Base-by-base conservation (phyloP, 1,284 basidiomycete genomes). In the Agaricales sp. region DNA sequence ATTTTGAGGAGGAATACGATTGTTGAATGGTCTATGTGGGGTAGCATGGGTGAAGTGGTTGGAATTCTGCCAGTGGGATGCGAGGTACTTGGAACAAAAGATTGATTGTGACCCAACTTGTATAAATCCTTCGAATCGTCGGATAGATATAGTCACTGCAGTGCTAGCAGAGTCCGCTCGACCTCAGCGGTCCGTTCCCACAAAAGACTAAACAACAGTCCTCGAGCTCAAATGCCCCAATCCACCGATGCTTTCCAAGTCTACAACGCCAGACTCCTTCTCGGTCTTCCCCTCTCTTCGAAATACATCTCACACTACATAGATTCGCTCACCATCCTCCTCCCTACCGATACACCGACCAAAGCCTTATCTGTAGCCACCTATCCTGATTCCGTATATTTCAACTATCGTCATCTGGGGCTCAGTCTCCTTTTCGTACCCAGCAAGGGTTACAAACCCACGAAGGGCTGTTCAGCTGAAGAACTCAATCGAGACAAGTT, bases 301-400 rank as follows among this genome's bases (percentile, higher is more conserved):
- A 54, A 63, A 6, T 53, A 57, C n/a, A 57, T 87, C 19, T 43
- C 61, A 2, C 56, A 62, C 4, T 77, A 74, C 55, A 64, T 86
- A 38, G 49, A 62, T 3, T 56, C 61, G 2, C 62, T 84, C 3
- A 55, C 66, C 3, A 49, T 59, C 12, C 56, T 53, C 13, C 52
- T 57, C 13, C 46, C 54, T 49, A 56, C 51, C 49, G 50, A 35
- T 45, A 50, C 49, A 51, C 55, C 46, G 45, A 43, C 54, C 52
- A 46, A 62, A 1, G 52, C 58, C n/a, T 79, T 84, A 8, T 76
- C 87, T 52, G 66, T 88, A 62, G 91, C 89, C 61, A 67, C 79
- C 0, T 94, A 90, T 63, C 63, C 84, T 30, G 90, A 94, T 63
- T 77, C 77, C 2, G 78, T 90, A 52, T 96, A 92, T 67, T 77